Evolutionary conservation across 2,329 filamentous ascomycete species (phyloP).

Genomic region (Calonectria crousiana): DNA sequence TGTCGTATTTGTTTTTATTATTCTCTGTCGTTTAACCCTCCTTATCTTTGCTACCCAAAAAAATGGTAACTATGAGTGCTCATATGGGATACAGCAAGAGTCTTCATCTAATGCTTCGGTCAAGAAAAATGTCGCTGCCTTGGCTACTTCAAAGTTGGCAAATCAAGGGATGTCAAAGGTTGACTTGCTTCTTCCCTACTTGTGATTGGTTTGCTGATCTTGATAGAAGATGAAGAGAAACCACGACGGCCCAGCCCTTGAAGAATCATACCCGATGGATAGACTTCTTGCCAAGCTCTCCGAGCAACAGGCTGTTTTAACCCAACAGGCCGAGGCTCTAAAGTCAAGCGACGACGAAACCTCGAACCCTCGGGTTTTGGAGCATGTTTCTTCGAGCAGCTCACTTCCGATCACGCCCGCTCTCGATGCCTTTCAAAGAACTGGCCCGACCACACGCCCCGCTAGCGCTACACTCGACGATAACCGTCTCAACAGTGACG

Average conservation of each 20-base stretch:
- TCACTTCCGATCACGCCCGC: conserved; percentile 74
- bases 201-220: conserved; percentile 36
- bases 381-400: conserved; percentile 65
- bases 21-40: background rate
- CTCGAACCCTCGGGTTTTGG: conserved; percentile 52
- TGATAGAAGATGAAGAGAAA: conserved; percentile 62
- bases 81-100: conserved; percentile 34
- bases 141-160: conserved; percentile 66
- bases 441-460: conserved; percentile 63
- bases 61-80: conserved; percentile 1
- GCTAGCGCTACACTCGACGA: conserved; percentile 64
- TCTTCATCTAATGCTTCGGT: conserved; percentile 27
- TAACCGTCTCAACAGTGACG: conserved; percentile 59
- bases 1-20: background rate
- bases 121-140: conserved; percentile 60
- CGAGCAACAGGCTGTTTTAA: conserved; percentile 75
- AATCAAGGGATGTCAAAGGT: conserved; percentile 70
- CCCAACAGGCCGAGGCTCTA: conserved; percentile 68
- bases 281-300: conserved; percentile 79
- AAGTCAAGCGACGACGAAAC: conserved; percentile 55
- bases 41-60: background rate
- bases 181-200: conserved; percentile 4
- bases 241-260: conserved; percentile 53
- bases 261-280: conserved; percentile 71
- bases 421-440: conserved; percentile 64